Conservation (phyloP, 345 rosid species). For the Physaria fendleri region DNA sequence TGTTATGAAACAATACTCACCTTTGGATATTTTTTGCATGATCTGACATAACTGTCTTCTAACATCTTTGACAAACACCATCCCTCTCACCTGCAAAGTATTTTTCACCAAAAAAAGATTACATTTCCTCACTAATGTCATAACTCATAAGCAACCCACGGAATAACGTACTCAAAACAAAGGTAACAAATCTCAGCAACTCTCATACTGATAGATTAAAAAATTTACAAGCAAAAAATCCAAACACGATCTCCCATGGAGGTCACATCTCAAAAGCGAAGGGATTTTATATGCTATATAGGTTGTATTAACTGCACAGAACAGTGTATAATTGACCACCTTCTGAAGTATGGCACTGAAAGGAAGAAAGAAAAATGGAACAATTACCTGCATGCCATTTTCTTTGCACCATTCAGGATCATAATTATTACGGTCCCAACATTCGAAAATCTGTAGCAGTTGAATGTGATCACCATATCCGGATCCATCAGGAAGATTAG, state of each 20-base stretch:
- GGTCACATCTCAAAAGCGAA: not conserved
- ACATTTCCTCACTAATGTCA: not conserved
- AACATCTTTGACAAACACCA: conserved; percentile 86
- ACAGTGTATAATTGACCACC: not conserved
- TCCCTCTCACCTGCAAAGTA: conserved; percentile 71
- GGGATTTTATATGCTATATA: not conserved
- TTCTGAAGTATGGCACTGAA: not conserved
- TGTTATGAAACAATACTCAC: conserved; percentile 38
- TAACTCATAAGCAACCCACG: not conserved
- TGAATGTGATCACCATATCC: conserved; percentile 96
- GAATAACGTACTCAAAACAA: not conserved
- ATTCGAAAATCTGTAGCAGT: conserved; percentile 77
- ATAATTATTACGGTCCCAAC: conserved; percentile 65
- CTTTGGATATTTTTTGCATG: conserved; percentile 79
- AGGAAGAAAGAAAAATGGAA: not conserved
- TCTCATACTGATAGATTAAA: not conserved
- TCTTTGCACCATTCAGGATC: conserved; percentile 77
- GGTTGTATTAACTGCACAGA: not conserved
- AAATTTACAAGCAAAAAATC: not conserved
- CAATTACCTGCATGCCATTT: conserved; percentile 61
- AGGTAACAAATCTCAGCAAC: not conserved
- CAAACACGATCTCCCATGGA: not conserved
- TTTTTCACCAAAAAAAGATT: not conserved
- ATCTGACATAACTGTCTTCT: conserved; percentile 82
- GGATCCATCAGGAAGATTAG: conserved; percentile 85